Percentiles rank a stretch among this genome's conserved stretches.
Evolutionary conservation across 2,329 filamentous ascomycete species (phyloP).

Genomic region (Fusarium sp.): DNA sequence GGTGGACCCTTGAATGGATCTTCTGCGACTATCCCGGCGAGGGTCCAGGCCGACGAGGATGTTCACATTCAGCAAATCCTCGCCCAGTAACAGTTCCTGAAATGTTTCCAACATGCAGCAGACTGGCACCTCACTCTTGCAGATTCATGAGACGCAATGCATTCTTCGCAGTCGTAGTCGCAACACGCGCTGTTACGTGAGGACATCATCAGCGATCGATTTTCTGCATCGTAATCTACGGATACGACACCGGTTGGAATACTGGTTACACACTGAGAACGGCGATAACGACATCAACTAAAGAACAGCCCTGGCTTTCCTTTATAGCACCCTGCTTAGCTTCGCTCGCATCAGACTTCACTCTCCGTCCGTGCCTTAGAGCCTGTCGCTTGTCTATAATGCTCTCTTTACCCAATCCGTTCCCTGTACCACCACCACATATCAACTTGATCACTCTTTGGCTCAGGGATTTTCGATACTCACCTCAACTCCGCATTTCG

Average conservation of each 20-base stretch:
- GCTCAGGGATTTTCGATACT: constrained; percentile 26
- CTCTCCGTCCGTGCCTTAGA: constrained; percentile 10
- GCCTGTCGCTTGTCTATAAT: constrained; percentile 21
- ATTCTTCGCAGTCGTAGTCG: constrained; percentile 9
- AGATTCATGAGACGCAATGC: background rate
- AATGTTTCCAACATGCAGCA: constrained; percentile 35
- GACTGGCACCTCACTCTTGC: constrained; percentile 23
- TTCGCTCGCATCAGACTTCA: constrained; percentile 38
- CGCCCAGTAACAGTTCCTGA: constrained; percentile 41
- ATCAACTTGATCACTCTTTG: constrained; percentile 17
- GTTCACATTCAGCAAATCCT: constrained; percentile 27
- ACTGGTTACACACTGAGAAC: constrained; percentile 20
- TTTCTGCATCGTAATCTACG: constrained; percentile 17
- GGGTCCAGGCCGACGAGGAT: constrained; percentile 29
- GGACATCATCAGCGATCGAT: constrained; percentile 8
- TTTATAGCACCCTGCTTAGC: constrained; percentile 21
- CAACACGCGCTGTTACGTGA: constrained; percentile 7
- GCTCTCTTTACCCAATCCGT: constrained; percentile 27
- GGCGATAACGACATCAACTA: constrained; percentile 33
- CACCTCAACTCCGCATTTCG: constrained; percentile 26
- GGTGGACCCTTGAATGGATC: constrained; percentile 36
- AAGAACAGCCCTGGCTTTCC: constrained; percentile 33
- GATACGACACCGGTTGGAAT: constrained; percentile 19
- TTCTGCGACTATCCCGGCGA: constrained; percentile 41
- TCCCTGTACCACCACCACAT: constrained; percentile 29